Evolutionary conservation across 2,329 filamentous ascomycete species (phyloP), one percentile per base, ranked within the genome.

Genomic region (Aphanocladium album): DNA sequence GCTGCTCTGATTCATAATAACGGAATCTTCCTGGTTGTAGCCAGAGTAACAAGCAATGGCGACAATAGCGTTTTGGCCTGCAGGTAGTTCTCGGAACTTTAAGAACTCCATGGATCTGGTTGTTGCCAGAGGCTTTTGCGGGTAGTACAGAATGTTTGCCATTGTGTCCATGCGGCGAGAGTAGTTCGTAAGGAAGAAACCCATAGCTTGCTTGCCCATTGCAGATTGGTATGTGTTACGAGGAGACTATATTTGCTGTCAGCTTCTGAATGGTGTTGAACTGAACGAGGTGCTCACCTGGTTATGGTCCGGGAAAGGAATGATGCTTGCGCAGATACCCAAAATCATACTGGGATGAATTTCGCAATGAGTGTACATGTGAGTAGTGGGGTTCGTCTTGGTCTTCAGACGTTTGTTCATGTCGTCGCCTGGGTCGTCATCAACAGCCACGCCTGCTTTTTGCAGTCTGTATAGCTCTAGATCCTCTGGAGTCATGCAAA

Each of bases 171-270:
- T 98, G 65, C 95, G 92, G 64, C 93, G 87, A 45, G 91, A 89
- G 75, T 96, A 99, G 73, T 99, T 99, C 14, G 96, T 99, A 60
- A 99, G 82, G 79, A 96, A 97, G 69, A 98, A 93, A 72, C 96
- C 95, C 96, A 99, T 99, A 64, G 95, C 95, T 84, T 99, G 95
- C 78, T 99, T 99, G 80, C 96, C 95, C 95, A 99, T 99, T 72
- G 95, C 95, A 69, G 93, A 97, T 78, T 98, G 93, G 76, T 97
- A 99, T 4, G 93, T 98, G 73, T 99, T 99, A 89, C 95, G 89
- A 66, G 95, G 95, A 64, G 93, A 98, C 84, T 96, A 71, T 52
- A 41, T 21, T 11, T 52, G 62, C 56, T 60, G 62, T 45, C 14
- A 33, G 45, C 30, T 9, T 21, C 27, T 45, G 54, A 64, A 46